Percentiles rank a stretch among this genome's conserved stretches.
Evolutionary conservation across 139 green algal species (phyloP).

Genomic region (Chlorella sp.): DNA sequence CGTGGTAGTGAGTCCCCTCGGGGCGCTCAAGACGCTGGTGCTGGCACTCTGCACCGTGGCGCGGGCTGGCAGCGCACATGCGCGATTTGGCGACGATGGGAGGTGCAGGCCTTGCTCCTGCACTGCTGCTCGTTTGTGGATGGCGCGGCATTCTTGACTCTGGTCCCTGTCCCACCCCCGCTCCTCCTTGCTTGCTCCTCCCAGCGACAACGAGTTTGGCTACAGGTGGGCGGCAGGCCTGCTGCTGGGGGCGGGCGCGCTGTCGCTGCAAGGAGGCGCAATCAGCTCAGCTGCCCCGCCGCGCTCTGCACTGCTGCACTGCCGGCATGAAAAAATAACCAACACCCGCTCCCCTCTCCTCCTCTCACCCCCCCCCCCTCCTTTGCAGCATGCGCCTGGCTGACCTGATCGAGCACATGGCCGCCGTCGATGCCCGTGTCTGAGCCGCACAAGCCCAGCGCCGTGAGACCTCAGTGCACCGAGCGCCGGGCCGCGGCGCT

Average conservation of each 20-base stretch:
- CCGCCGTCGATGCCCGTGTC: slow-evolving; percentile 8
- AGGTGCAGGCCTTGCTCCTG: background rate
- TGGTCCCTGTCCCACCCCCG: background rate
- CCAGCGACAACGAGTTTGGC: too few species aligned
- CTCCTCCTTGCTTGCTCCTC: too few species aligned
- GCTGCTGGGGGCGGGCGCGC: background rate
- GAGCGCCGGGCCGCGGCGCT: too few species aligned
- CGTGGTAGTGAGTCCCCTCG: slow-evolving; percentile 61
- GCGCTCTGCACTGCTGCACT: background rate
- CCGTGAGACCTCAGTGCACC: too few species aligned
- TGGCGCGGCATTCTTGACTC: background rate
- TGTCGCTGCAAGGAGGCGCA: background rate
- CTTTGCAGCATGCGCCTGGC: slow-evolving; percentile 56
- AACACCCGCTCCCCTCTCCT: background rate
- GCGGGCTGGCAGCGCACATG: background rate
- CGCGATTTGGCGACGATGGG: background rate
- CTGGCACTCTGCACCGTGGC: background rate
- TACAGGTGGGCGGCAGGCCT: too few species aligned
- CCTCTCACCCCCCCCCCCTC: too few species aligned
- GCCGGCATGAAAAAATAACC: background rate
- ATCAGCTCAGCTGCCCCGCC: background rate
- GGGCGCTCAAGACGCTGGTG: background rate
- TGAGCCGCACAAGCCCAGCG: too few species aligned
- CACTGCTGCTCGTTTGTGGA: too few species aligned
- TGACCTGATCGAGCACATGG: slow-evolving; percentile 31